Percentiles rank a stretch among this genome's conserved stretches.
phyloP scores from a whole-genome alignment of 2,329 filamentous ascomycete species.

The Coniochaeta prunicola region DNA sequence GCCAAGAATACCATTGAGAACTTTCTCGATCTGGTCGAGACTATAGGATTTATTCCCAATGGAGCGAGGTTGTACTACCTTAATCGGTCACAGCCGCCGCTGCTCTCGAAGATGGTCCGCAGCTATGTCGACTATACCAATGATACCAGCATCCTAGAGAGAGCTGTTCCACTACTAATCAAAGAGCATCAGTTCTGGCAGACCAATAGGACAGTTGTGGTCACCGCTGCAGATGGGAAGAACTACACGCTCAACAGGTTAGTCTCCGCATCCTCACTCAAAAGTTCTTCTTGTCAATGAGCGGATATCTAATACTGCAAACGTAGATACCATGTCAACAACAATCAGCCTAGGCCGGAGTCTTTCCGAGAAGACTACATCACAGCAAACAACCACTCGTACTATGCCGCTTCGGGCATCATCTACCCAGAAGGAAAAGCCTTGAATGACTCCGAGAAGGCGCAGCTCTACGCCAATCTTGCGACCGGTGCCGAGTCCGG shows the following conservation, averaged over 20 bases:
- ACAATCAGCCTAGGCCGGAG: conserved; percentile 61
- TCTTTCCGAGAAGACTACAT: conserved; percentile 59
- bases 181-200: conserved; percentile 59
- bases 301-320: background rate
- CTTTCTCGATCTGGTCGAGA: conserved; percentile 59
- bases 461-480: conserved; percentile 51
- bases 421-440: conserved; percentile 45
- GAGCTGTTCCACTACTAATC: conserved; percentile 55
- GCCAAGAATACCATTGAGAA: conserved; percentile 63
- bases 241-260: conserved; percentile 51
- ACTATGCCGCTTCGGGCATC: conserved; percentile 50
- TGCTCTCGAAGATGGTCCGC: conserved; percentile 60
- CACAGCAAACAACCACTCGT: conserved; percentile 58
- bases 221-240: conserved; percentile 33
- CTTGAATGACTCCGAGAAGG: conserved; percentile 46
- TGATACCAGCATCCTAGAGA: conserved; percentile 51
- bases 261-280: conserved; percentile 10
- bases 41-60: conserved; percentile 60
- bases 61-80: conserved; percentile 62
- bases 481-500: conserved; percentile 60
- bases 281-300: background rate
- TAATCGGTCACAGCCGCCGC: conserved; percentile 60
- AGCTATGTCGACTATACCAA: conserved; percentile 58
- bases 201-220: conserved; percentile 49
- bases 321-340: conserved; percentile 48